Evolutionary conservation across 768 basidiomycete genomes (phyloP).

Genomic region (Paxillus ammoniavirescens): DNA sequence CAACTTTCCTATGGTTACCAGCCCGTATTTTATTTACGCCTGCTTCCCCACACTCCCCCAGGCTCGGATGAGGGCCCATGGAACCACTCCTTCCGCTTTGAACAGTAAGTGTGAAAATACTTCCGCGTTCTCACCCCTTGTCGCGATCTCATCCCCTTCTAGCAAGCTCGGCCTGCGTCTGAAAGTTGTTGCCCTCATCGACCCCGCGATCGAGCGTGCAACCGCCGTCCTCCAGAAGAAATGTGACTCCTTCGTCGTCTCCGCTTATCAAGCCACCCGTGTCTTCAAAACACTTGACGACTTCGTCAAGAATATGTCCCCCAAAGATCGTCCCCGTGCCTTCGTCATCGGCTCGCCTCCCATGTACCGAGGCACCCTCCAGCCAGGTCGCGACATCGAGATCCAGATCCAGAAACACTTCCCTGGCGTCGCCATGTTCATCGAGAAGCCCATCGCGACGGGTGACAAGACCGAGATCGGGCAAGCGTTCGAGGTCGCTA

Average conservation of each 20-base stretch:
- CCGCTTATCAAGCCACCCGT: constrained; percentile 88
- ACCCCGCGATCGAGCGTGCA: constrained; percentile 84
- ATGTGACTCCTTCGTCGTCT: constrained; percentile 88
- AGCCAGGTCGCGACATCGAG: constrained; percentile 81
- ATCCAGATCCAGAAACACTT: constrained; percentile 83
- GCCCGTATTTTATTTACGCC: background rate
- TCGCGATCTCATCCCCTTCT: constrained; percentile 11
- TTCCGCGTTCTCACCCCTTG: background rate
- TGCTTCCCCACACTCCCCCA: constrained; percentile 28
- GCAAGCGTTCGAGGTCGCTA: constrained; percentile 69
- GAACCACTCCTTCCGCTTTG: constrained; percentile 91
- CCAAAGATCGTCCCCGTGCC: constrained; percentile 69
- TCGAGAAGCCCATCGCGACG: constrained; percentile 92
- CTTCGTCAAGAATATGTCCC: constrained; percentile 68
- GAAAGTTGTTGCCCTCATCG: constrained; percentile 93
- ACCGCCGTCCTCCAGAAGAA: constrained; percentile 81
- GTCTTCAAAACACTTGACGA: constrained; percentile 85
- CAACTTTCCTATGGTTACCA: constrained; percentile 1
- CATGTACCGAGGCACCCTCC: constrained; percentile 81
- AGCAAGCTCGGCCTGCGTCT: constrained; percentile 95
- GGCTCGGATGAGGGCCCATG: constrained; percentile 88
- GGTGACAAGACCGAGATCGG: constrained; percentile 67
- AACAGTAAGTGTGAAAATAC: constrained; percentile 56
- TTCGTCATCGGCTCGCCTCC: constrained; percentile 92
- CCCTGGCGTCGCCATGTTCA: constrained; percentile 85